Conservation (phyloP, 768 basidiomycete genomes). For the Dacryopinax primogenitus region DNA sequence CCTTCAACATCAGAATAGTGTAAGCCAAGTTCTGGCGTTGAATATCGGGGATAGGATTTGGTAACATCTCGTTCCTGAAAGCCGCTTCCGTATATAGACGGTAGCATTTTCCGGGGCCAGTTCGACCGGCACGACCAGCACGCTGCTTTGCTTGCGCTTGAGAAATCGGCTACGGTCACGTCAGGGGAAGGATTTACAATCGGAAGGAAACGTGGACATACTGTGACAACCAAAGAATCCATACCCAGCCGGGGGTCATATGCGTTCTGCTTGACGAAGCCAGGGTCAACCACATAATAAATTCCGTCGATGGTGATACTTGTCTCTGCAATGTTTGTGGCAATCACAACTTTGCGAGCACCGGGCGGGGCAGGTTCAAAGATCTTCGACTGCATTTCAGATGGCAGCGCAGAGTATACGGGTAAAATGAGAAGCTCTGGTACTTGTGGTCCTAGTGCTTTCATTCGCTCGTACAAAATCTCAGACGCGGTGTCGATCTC, state of each 20-base stretch:
- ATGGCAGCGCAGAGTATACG: conserved; percentile 95
- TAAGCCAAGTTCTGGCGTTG: conserved; percentile 85
- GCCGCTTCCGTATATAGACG: conserved; percentile 96
- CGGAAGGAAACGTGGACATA: conserved; percentile 17
- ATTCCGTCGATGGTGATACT: conserved; percentile 97
- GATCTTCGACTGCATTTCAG: conserved; percentile 93
- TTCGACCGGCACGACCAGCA: conserved; percentile 90
- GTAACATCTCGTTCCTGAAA: conserved; percentile 97
- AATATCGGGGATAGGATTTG: conserved; percentile 94
- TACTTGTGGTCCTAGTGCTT: conserved; percentile 94
- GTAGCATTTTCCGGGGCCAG: conserved; percentile 96
- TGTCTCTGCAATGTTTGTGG: conserved; percentile 99
- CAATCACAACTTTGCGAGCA: conserved; percentile 96
- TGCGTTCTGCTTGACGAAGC: conserved; percentile 97
- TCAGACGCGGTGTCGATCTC: conserved; percentile 98
- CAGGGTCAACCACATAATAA: conserved; percentile 97
- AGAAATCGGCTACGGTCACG: conserved; percentile 56
- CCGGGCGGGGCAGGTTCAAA: conserved; percentile 98
- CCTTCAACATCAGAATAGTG: conserved; percentile 91
- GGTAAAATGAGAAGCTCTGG: conserved; percentile 94
- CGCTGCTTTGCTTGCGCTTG: conserved; percentile 96
- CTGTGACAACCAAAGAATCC: conserved; percentile 95
- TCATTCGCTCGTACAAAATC: conserved; percentile 96
- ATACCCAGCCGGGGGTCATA: conserved; percentile 95
- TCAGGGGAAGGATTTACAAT: background rate